These are phyloP conservation scores for Salix udensis DNA, from an alignment of 345 rosid genomes.

Conservation along the genomic window DNA sequence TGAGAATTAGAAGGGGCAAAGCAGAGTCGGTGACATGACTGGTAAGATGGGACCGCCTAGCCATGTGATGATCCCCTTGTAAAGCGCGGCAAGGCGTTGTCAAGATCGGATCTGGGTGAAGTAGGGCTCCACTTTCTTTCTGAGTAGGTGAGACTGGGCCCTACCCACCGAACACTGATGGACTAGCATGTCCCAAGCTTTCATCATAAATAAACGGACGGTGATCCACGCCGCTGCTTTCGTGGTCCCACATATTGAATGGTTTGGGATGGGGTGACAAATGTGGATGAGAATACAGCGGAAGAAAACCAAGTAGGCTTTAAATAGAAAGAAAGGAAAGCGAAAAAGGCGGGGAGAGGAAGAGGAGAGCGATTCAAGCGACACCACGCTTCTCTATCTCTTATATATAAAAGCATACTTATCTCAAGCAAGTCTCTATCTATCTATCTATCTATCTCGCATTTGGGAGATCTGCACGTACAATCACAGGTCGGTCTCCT, in stretches of 20 bases:
- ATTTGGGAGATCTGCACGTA: neutral
- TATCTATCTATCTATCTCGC: neutral
- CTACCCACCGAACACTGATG: too few species aligned
- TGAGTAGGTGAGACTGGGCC: too few species aligned
- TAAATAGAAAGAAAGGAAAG: neutral
- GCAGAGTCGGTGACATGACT: too few species aligned
- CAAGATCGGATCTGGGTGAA: too few species aligned
- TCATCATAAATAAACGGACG: too few species aligned
- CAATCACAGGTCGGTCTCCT: neutral
- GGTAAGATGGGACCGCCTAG: too few species aligned
- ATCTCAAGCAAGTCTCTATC: neutral
- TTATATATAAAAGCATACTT: neutral
- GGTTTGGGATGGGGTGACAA: neutral
- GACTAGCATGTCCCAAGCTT: too few species aligned
- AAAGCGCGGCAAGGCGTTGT: too few species aligned
- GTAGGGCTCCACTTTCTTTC: too few species aligned
- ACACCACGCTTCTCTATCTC: neutral
- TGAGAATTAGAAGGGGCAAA: too few species aligned
- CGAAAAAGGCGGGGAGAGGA: neutral
- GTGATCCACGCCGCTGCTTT: too few species aligned
- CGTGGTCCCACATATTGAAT: neutral
- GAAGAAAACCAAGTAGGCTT: neutral
- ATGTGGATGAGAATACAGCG: neutral
- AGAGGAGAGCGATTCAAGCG: conserved; percentile 9
- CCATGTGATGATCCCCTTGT: too few species aligned